Base-by-base conservation (phyloP, 2,329 filamentous ascomycete genomes). In the Colletotrichum eremochloae region DNA sequence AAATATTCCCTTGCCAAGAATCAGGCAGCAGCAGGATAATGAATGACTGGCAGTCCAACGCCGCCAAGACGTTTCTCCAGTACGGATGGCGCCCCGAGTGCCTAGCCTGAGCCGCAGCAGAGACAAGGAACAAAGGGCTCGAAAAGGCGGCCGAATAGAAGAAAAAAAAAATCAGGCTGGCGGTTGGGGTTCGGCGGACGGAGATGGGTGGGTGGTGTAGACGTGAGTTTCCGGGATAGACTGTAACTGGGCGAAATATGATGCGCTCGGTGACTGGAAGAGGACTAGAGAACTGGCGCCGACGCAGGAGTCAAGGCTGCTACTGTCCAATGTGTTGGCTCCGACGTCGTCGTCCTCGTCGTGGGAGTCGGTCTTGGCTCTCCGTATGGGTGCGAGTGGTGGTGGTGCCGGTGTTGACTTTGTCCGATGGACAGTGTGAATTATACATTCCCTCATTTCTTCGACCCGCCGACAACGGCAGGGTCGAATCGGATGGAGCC, bases 221-320 rank as follows among this genome's bases (percentile, higher is more conserved):
- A 52, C 4, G 60, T 31, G 33, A 40, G 62, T 57, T 57, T 36
- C 7, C 52, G 29, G 52, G 62, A 44, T 24, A 31, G 63, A 65
- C 52, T 57, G 44, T 66, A 63, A 14, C 58, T 68, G 68, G 68
- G 65, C 57, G 31, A 67, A 6, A 52, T 15, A 64, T 72, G 58
- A 63, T 38, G 64, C 33, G 33, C 57, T 63, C 57, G 57, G 57
- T 64, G 38, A 6, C 31, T 60, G 8, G 7, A 68, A 63, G 57
- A 68, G 64, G 64, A 61, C 38, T 8, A 31, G 42, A 33, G 57
- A 44, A 29, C 33, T 56, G 53, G 14, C 42, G 15, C 20, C 8
- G 42, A 20, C 20, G 42, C 18, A 46, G 20, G 20, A n/a, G 44
- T 4, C 44, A 3, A 3, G 44, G 44, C 18, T 9, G 3, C 15